Evolutionary conservation across 2,329 filamentous ascomycete genomes (phyloP).

Genomic region (Cladosporium colombiae): DNA sequence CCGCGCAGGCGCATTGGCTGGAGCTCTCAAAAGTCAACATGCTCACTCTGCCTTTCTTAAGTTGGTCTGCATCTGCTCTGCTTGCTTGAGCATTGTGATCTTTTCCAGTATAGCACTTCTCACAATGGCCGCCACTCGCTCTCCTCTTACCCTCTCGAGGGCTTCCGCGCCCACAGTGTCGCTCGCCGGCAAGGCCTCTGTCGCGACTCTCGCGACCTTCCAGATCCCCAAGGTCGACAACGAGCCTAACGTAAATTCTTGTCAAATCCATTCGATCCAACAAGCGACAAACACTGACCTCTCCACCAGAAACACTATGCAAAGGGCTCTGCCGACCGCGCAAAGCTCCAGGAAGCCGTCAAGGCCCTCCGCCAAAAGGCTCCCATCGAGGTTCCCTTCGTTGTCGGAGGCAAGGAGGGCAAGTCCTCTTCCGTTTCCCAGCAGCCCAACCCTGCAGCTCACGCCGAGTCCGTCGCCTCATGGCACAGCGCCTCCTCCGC

Average conservation of each 20-base stretch:
- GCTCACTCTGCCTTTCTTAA: background rate
- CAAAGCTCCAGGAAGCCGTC: constrained; percentile 73
- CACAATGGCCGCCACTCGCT: constrained; percentile 17
- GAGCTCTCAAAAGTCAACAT: constrained; percentile 18
- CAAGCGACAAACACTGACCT: constrained; percentile 18
- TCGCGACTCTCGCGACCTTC: constrained; percentile 74
- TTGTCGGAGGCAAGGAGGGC: constrained; percentile 70
- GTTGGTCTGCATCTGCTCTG: background rate
- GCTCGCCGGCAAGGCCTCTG: constrained; percentile 19
- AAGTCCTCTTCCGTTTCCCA: constrained; percentile 65
- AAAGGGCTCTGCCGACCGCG: constrained; percentile 78
- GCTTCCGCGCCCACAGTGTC: constrained; percentile 15
- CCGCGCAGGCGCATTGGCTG: constrained; percentile 16
- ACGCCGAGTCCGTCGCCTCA: constrained; percentile 72
- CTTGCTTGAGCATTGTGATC: constrained; percentile 12
- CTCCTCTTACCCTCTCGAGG: constrained; percentile 16
- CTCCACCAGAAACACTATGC: constrained; percentile 75
- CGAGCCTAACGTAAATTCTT: constrained; percentile 80
- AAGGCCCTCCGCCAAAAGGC: constrained; percentile 67
- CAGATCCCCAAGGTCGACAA: constrained; percentile 85
- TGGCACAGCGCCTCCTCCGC: constrained; percentile 79
- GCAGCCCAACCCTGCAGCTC: constrained; percentile 82
- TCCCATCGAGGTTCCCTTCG: constrained; percentile 76
- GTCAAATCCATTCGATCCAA: background rate
- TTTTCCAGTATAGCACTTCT: background rate